Evolutionary conservation across 139 green algal genomes (phyloP).

Genomic region (Chlamydomonas incerta): DNA sequence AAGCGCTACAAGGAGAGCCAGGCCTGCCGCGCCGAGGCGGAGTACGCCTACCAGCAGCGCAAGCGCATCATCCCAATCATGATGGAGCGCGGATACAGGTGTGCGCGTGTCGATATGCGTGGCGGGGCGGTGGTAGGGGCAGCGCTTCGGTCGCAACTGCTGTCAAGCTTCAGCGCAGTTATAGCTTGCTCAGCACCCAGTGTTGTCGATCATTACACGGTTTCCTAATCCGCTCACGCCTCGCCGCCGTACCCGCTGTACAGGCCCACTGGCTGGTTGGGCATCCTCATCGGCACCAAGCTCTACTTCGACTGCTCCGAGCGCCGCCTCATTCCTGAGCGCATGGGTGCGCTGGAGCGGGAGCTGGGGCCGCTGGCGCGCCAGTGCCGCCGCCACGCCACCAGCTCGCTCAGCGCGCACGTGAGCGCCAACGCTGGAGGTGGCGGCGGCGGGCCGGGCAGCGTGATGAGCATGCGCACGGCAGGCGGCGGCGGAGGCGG

Average conservation of each 20-base stretch:
- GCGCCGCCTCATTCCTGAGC: slow-evolving; percentile 20
- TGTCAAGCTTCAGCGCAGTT: no score
- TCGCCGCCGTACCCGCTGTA: no score
- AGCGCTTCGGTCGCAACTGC: no score
- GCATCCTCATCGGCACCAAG: slow-evolving; percentile 54
- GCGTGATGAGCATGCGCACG: no score
- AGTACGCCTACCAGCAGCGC: slow-evolving; percentile 58
- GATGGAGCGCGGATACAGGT: slow-evolving; percentile 50
- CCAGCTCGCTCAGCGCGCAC: no score
- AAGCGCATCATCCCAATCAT: slow-evolving; percentile 52
- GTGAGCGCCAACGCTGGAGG: no score
- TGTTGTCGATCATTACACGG: no score
- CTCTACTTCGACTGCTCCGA: slow-evolving; percentile 59
- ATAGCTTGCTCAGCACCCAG: no score
- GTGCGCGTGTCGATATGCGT: no score
- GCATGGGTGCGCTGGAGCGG: slow-evolving; percentile 15
- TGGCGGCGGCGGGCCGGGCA: no score
- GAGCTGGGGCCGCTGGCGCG: slow-evolving; percentile 26
- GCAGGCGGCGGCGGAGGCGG: background rate
- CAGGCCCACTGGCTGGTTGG: slow-evolving; percentile 56
- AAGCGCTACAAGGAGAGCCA: slow-evolving; percentile 61
- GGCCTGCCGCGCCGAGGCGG: slow-evolving; percentile 58
- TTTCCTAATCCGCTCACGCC: no score
- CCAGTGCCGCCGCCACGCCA: background rate
- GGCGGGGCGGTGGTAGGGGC: no score